Evolutionary conservation across 2,329 filamentous ascomycete genomes (phyloP).

Genomic region (Alternaria rosae): DNA sequence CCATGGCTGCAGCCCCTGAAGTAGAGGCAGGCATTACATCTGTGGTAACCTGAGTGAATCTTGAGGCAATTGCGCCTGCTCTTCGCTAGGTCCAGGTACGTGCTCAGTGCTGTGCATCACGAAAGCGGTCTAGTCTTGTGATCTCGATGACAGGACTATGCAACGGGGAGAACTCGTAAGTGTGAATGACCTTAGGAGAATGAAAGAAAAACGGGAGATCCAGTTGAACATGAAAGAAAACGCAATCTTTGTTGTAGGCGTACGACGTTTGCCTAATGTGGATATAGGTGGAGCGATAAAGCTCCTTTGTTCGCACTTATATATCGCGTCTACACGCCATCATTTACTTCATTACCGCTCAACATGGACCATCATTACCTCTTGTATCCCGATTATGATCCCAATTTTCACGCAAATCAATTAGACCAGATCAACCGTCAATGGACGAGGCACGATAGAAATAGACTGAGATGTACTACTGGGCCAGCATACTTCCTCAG

Average conservation of each 20-base stretch:
- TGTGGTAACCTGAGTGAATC: background rate
- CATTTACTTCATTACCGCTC: background rate
- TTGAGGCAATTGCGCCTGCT: background rate
- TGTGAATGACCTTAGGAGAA: too few species aligned
- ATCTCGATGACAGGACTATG: too few species aligned
- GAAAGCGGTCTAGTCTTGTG: background rate
- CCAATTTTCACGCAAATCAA: background rate
- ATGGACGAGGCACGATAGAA: background rate
- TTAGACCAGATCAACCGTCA: background rate
- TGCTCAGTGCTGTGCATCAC: too few species aligned
- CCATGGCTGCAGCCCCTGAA: too few species aligned
- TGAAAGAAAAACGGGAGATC: too few species aligned
- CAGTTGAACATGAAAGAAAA: too few species aligned
- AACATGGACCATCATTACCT: background rate
- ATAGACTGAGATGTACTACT: background rate
- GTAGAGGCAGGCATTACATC: too few species aligned
- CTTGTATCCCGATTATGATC: background rate
- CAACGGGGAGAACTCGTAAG: too few species aligned
- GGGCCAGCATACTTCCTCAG: background rate
- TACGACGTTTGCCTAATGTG: too few species aligned
- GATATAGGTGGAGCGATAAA: background rate
- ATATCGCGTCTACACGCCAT: background rate
- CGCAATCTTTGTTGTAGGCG: too few species aligned
- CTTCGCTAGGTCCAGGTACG: background rate
- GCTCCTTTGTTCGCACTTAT: background rate